Conservation (phyloP, 768 basidiomycete genomes). For the Auriscalpium microsporum region DNA sequence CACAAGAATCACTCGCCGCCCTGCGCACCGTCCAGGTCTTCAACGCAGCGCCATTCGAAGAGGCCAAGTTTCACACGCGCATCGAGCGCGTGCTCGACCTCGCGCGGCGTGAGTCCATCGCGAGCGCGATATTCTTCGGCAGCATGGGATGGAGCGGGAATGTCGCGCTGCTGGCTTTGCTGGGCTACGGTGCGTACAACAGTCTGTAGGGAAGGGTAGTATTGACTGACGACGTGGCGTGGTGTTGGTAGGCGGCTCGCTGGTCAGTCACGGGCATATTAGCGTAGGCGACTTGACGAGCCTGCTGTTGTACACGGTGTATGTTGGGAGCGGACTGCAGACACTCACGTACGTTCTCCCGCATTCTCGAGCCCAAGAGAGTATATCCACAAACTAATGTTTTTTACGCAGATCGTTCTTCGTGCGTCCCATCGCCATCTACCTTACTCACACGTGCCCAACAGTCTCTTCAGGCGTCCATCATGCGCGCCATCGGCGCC, state of each 20-base stretch:
- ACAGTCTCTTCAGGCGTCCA: neutral
- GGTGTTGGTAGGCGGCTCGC: constrained; percentile 59
- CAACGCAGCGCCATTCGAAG: constrained; percentile 76
- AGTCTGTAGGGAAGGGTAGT: neutral
- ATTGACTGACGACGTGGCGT: neutral
- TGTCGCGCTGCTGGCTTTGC: constrained; percentile 75
- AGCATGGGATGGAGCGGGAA: constrained; percentile 91
- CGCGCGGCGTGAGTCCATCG: constrained; percentile 80
- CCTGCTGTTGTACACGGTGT: constrained; percentile 84
- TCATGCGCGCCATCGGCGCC: constrained; percentile 92
- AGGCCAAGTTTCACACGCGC: constrained; percentile 61
- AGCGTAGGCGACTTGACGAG: constrained; percentile 89
- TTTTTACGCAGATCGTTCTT: constrained; percentile 25
- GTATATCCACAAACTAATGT: constrained; percentile 24
- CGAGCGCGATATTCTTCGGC: constrained; percentile 90
- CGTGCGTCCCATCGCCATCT: constrained; percentile 2
- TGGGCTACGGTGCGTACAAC: constrained; percentile 74
- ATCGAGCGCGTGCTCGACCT: constrained; percentile 61
- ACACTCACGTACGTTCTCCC: constrained; percentile 57
- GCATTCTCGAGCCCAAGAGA: neutral
- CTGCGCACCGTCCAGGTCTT: constrained; percentile 93
- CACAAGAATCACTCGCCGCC: too few relatives aligned
- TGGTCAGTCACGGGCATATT: constrained; percentile 83
- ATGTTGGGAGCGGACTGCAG: constrained; percentile 72
- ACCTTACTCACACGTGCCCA: neutral